Base-by-base conservation (phyloP, 23 red algal genomes). In the Pyropia haitanensis region DNA sequence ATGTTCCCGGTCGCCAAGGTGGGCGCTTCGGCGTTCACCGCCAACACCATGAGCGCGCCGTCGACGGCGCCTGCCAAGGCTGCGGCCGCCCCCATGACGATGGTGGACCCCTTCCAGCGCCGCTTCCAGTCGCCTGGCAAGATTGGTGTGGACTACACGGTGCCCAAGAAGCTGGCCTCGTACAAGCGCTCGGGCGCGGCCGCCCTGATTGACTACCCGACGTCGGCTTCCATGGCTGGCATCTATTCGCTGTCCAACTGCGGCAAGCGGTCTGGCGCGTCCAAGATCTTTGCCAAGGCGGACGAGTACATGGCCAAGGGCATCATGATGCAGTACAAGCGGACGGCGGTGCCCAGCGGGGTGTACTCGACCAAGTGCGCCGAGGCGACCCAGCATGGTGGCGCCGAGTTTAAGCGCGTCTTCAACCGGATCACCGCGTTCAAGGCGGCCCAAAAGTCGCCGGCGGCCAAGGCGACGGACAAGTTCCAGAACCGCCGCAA, bases 231-330 rank as follows among this genome's bases (percentile, higher is more conserved):
- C 60, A 51, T 70, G 60, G 70, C 82, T 14, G 82, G 82, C 26
- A 66, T 76, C 75, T 79, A 88, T 52, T 78, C 82, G 15, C 39
- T 88, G 18, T 63, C 82, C 51, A 72, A 71, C 68, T 88, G 82
- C 62, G 61, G 68, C 53, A 66, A 77, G 14, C 49, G 63, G 14
- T 53, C 61, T 48, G 82, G 72, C 30, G 27, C 58, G 30, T 4
- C 44, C 24, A 71, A 61, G 30, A 73, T 88, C 31, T 33, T 88
- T 58, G 65, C 56, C 39, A 88, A 88, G 65, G 74, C 74, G 33
- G 82, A 88, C 30, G 82, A 88, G 82, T 88, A 58, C 82, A 72
- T 71, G 24, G 82, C 82, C 53, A 88, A 88, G 65, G 71, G 67
- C 3, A 88, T 88, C 68, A 63, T 71, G 48, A 63, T 64, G 44